Evolutionary conservation across 164 flowering plant species (phyloP).

Genomic region (Macadamia tetraphylla): DNA sequence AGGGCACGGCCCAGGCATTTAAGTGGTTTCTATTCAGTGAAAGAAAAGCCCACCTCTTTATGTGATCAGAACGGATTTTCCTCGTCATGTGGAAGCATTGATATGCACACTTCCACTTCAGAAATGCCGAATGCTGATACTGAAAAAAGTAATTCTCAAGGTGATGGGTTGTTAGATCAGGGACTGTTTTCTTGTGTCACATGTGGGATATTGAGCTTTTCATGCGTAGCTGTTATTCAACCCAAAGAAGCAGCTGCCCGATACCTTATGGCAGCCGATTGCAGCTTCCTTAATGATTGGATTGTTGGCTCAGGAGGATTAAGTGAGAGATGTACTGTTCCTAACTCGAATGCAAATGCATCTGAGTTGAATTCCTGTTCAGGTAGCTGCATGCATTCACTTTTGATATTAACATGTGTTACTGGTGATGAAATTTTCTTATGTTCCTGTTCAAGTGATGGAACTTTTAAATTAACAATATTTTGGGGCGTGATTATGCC

Average conservation of each 20-base stretch:
- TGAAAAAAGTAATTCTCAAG: conserved; percentile 23
- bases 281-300: conserved; percentile 59
- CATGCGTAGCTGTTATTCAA: conserved; percentile 79
- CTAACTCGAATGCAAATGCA: conserved; percentile 20
- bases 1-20: conserved; percentile 26
- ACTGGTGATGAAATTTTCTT: neutral
- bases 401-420: too few relatives aligned
- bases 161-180: conserved; percentile 49
- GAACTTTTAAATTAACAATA: neutral
- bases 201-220: conserved; percentile 84
- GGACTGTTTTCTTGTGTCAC: conserved; percentile 87
- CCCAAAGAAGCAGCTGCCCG: conserved; percentile 69
- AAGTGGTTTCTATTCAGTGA: conserved; percentile 33
- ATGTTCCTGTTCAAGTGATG: neutral
- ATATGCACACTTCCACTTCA: conserved; percentile 15
- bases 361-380: conserved; percentile 24
- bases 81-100: conserved; percentile 20
- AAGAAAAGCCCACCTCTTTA: conserved; percentile 34
- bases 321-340: conserved; percentile 18
- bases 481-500: neutral
- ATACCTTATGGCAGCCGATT: conserved; percentile 70
- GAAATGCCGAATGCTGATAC: conserved; percentile 12
- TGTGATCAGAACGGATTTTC: conserved; percentile 25
- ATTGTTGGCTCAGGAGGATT: conserved; percentile 34
- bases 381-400: conserved; percentile 45